Conservation (phyloP, 2,329 filamentous ascomycete species). For the Akanthomyces uredinophilus region DNA sequence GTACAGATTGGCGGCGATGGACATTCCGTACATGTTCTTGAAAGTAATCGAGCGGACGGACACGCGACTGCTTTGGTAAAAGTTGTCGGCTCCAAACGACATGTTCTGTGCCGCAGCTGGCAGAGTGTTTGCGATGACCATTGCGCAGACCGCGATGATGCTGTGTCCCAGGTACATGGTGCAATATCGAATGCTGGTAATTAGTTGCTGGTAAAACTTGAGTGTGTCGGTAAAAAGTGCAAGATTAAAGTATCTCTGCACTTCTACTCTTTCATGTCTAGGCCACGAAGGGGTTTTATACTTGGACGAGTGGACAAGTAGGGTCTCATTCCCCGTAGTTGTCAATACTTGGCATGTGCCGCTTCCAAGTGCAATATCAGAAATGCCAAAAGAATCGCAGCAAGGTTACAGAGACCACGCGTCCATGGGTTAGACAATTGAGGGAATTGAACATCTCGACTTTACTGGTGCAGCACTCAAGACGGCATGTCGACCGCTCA, state of each 20-base stretch:
- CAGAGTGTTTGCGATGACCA: background rate
- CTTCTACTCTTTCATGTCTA: too few species aligned
- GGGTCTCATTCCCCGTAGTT: too few species aligned
- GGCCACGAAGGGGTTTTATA: too few species aligned
- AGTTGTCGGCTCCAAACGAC: background rate
- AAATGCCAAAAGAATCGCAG: too few species aligned
- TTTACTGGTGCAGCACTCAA: too few species aligned
- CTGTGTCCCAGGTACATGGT: background rate
- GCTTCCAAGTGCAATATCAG: too few species aligned
- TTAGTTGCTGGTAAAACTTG: background rate
- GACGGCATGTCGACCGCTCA: background rate
- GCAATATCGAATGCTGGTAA: too few species aligned
- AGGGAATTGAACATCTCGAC: background rate
- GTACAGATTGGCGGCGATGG: background rate
- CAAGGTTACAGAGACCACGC: too few species aligned
- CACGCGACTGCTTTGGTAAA: background rate
- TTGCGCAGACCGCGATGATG: background rate
- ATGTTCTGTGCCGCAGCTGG: background rate
- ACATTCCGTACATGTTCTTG: background rate
- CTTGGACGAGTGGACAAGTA: too few species aligned
- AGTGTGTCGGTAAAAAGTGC: background rate
- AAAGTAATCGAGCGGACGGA: background rate
- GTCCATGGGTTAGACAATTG: background rate
- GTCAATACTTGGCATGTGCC: too few species aligned
- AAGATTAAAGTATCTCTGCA: too few species aligned